These are phyloP conservation scores for Xerocomus minutiporus DNA, from an alignment of 1,284 basidiomycete species.

Conservation along the genomic window DNA sequence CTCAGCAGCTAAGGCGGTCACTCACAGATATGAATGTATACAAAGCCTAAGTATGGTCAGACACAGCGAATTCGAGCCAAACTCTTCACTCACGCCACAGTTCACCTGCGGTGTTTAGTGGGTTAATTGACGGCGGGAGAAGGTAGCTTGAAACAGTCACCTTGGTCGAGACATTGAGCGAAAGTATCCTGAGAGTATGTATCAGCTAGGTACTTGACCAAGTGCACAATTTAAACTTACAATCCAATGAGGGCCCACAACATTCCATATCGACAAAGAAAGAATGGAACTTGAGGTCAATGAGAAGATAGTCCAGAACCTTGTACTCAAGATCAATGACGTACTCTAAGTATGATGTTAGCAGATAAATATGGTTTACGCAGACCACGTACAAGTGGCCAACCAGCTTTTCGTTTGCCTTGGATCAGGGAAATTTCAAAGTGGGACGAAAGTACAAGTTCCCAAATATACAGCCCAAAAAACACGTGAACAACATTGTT, in stretches of 20 bases:
- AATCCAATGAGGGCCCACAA: conserved; percentile 57
- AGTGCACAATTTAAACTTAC: conserved; percentile 32
- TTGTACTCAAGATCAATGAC: conserved; percentile 4
- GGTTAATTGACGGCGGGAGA: background rate
- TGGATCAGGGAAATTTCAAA: conserved; percentile 65
- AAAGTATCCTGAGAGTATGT: conserved; percentile 46
- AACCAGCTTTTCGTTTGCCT: conserved; percentile 51
- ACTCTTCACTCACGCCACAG: conserved; percentile 46
- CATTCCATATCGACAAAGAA: conserved; percentile 67
- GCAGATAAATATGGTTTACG: background rate
- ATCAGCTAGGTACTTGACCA: background rate
- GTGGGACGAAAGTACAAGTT: conserved; percentile 54
- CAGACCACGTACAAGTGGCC: conserved; percentile 51
- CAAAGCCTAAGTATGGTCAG: conserved; percentile 41
- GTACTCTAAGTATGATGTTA: conserved; percentile 18
- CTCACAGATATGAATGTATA: conserved; percentile 66
- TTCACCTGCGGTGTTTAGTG: conserved; percentile 44
- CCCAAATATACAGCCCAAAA: conserved; percentile 65
- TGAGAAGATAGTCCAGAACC: conserved; percentile 3
- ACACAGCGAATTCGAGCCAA: conserved; percentile 1
- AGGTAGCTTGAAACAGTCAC: conserved; percentile 12
- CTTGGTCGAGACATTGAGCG: conserved; percentile 45
- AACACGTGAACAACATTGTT: conserved; percentile 54
- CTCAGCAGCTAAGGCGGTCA: background rate
- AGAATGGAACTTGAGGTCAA: conserved; percentile 52